Conservation (phyloP, 208 protist genomes). For the Crithidia bombi region DNA sequence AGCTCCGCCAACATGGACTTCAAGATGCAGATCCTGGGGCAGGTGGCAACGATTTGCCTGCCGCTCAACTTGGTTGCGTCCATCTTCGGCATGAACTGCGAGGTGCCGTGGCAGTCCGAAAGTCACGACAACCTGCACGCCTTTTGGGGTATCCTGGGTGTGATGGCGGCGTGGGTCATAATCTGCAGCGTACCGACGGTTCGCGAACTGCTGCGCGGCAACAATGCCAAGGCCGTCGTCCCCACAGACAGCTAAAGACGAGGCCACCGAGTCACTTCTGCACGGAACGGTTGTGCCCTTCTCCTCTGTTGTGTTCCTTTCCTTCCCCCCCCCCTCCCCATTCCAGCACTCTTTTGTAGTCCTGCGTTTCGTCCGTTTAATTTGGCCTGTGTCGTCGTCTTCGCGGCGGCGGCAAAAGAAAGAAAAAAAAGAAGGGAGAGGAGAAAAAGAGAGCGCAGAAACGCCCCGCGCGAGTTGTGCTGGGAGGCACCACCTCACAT, state of each 20-base stretch:
- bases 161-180: conserved; percentile 66
- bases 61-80: conserved; percentile 85
- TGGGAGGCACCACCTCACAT: too few relatives aligned
- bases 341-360: neutral
- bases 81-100: conserved; percentile 93
- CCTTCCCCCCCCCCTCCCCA: too few relatives aligned
- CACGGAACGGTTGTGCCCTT: too few relatives aligned
- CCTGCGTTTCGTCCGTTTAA: neutral
- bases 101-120: conserved; percentile 78
- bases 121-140: conserved; percentile 52
- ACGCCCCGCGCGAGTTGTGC: neutral
- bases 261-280: too few relatives aligned
- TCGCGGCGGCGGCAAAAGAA: neutral
- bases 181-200: conserved; percentile 69
- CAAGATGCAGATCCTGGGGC: conserved; percentile 79
- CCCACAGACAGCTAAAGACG: conserved; percentile 40
- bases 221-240: conserved; percentile 57
- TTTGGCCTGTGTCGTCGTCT: neutral
- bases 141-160: conserved; percentile 67
- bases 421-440: conserved; percentile 12
- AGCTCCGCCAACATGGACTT: conserved; percentile 82
- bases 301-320: too few relatives aligned
- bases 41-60: conserved; percentile 83
- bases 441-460: neutral
- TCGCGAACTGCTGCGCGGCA: conserved; percentile 40